Base-by-base conservation (phyloP, 306 rosid genomes). In the Glycine soja region DNA sequence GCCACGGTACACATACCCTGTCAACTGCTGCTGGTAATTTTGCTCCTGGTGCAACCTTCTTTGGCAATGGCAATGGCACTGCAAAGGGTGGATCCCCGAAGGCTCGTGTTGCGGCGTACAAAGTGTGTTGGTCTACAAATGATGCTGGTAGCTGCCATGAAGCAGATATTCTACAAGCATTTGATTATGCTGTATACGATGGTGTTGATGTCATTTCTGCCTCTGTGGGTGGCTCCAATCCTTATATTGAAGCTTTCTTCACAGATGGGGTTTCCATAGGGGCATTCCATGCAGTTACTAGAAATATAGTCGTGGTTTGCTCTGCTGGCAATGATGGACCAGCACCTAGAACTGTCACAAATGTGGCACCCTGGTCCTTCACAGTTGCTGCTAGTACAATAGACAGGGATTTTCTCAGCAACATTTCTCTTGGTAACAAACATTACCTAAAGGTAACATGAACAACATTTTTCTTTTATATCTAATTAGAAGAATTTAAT, bases 31-130 rank as follows among this genome's bases (percentile, higher is more conserved):
- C 87, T 2, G 97, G 97, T 32, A 89, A 64, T 45, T 93, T 90
- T 43, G 85, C 76, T 6, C 45, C 76, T 0, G 74, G 85, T 3
- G 90, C 84, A 4, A 84, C 50, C 34, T 76, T 90, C 11, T 86
- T 86, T 5, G 92, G 93, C 14, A 73, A 84, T 38, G 97, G 92
- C 36, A 88, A 90, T 63, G 97, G 97, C 13, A 93, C 94, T 10
- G 97, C 94, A 2, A 90, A 90, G 62, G 97, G 97, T 30, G 97
- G 97, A 2, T 88, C 97, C 1, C 97, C 97, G 0, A 87, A 61
- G 56, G 96, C 94, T 36, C 90, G 89, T 0, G 91, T 90, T 10
- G 97, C 86, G 15, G 82, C 94, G 1, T 93, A 91, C 82, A 93
- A 93, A 82, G 92, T 87, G 1, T 93, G 97, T 63, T 93, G 94